Percentiles rank a stretch among this genome's conserved stretches.
Evolutionary conservation across 2,329 filamentous ascomycete species (phyloP).

Genomic region (Sporothrix luriei): DNA sequence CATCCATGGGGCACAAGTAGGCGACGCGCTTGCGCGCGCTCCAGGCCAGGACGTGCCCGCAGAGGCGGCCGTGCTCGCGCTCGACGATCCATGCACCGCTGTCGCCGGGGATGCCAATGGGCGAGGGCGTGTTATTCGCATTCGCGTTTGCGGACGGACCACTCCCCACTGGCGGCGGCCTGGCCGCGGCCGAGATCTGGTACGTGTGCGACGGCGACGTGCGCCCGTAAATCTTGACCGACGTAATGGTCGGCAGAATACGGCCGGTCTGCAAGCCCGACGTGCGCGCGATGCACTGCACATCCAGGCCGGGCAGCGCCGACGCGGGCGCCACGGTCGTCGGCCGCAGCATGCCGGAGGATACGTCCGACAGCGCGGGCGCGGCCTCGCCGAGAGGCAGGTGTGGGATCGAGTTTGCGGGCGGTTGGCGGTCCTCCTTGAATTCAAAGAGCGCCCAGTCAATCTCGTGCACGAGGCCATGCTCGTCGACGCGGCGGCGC

Average conservation of each 20-base stretch:
- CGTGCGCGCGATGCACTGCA: constrained; percentile 87
- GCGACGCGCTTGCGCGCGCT: constrained; percentile 77
- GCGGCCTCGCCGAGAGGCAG: constrained; percentile 31
- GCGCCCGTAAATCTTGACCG: constrained; percentile 85
- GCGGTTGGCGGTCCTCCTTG: constrained; percentile 67
- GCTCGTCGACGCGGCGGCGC: constrained; percentile 68
- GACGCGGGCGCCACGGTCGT: constrained; percentile 61
- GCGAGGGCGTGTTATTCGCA: constrained; percentile 32
- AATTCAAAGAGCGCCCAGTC: constrained; percentile 94
- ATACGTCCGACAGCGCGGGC: constrained; percentile 26
- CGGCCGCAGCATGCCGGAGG: constrained; percentile 50
- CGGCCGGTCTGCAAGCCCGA: constrained; percentile 78
- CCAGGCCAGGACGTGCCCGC: constrained; percentile 89
- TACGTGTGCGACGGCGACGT: constrained; percentile 75
- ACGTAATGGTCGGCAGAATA: constrained; percentile 75
- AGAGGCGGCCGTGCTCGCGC: constrained; percentile 74
- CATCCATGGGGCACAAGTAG: constrained; percentile 94
- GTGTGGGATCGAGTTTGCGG: constrained; percentile 68
- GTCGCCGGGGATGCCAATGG: constrained; percentile 77
- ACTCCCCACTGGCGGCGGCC: neutral
- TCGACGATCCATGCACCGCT: constrained; percentile 93
- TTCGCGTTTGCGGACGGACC: no score
- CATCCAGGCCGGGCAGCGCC: constrained; percentile 71
- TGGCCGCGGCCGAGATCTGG: constrained; percentile 48
- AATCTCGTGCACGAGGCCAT: constrained; percentile 81